phyloP scores from a whole-genome alignment of 352 stramenopile species.

The Phytopythium montanum region DNA sequence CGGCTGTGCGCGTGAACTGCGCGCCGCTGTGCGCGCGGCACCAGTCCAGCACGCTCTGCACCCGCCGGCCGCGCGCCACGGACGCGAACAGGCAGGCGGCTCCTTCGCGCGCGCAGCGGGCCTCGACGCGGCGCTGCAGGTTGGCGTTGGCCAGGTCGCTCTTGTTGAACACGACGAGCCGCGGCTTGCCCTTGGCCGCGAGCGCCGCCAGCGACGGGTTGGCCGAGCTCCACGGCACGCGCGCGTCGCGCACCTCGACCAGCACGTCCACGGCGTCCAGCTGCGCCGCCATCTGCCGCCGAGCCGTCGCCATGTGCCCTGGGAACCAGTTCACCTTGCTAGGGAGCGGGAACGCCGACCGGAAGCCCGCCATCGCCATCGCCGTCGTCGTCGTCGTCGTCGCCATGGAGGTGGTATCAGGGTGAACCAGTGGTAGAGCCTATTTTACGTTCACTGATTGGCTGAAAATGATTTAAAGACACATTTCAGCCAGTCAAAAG shows the following conservation, averaged over 20 bases:
- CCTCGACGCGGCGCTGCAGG: slow-evolving; percentile 72
- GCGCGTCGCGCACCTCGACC: slow-evolving; percentile 81
- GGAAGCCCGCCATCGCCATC: slow-evolving; percentile 31
- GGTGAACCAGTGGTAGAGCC: no score
- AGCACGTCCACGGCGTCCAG: slow-evolving; percentile 80
- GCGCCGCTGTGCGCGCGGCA: slow-evolving; percentile 68
- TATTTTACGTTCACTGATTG: no score
- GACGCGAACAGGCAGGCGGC: slow-evolving; percentile 77
- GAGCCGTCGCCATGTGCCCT: slow-evolving; percentile 80
- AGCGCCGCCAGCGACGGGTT: slow-evolving; percentile 79
- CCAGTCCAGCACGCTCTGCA: slow-evolving; percentile 78
- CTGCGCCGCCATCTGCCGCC: slow-evolving; percentile 77
- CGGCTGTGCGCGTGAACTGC: slow-evolving; percentile 83
- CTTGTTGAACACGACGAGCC: slow-evolving; percentile 87
- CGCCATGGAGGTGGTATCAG: no score
- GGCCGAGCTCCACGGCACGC: slow-evolving; percentile 79
- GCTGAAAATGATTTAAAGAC: no score
- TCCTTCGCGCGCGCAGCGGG: slow-evolving; percentile 37
- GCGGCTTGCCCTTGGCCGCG: slow-evolving; percentile 73
- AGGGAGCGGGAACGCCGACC: slow-evolving; percentile 72
- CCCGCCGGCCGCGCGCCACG: slow-evolving; percentile 67
- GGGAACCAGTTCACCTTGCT: slow-evolving; percentile 89
- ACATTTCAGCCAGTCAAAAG: slow-evolving; percentile 1
- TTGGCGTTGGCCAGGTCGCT: slow-evolving; percentile 84
- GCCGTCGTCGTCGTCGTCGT: no score